Base-by-base conservation (phyloP, 2,329 filamentous ascomycete genomes). In the Myriangium duriaei region DNA sequence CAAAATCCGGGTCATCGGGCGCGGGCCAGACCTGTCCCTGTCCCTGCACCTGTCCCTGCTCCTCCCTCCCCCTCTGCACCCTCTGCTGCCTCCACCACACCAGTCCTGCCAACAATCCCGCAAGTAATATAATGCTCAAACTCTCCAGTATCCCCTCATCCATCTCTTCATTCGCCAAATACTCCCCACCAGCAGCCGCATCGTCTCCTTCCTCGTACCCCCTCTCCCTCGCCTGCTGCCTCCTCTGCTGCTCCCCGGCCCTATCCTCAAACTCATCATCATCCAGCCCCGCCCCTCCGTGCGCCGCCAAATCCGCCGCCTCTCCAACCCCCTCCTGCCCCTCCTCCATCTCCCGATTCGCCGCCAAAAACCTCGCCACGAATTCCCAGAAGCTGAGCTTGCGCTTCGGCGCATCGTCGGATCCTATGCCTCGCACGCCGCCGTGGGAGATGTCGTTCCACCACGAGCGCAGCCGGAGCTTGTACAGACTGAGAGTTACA, bases 401-500 rank as follows among this genome's bases (percentile, higher is more conserved):
- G 14, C 41, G 40, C 37, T 45, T 39, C 5, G 33, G 29, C 50
- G 81, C 80, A 45, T 95, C 88, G 47, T 93, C 84, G 50, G 83
- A 79, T 7, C 21, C 21, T 34, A 96, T 96, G 11, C 82, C 85
- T 52, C 96, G 93, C 45, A 96, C 74, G 13, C 79, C 75, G n/a
- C 91, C 91, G 52, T 87, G 75, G 0, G 85, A 94, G 45, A 96
- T 65, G 0, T 80, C 86, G 50, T 96, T 96, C 91, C 91, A 98
- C 50, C 84, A 91, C 55, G 85, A 93, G 42, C 87, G 74, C 37
- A 81, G 64, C 9, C 88, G 71, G 42, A 98, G 67, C 58, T 94
- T 94, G 45, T 93, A 67, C 34, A 98, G 64, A 45, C 85, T 88
- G 18, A 98, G 64, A 9, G 85, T 85, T 3, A 96, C 91, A 0